A percentile compares a stretch with the other conserved stretches of the same genome.
Evolutionary conservation across 1,139 yeast species (phyloP).

Genomic region (Suhomyces terraborum): DNA sequence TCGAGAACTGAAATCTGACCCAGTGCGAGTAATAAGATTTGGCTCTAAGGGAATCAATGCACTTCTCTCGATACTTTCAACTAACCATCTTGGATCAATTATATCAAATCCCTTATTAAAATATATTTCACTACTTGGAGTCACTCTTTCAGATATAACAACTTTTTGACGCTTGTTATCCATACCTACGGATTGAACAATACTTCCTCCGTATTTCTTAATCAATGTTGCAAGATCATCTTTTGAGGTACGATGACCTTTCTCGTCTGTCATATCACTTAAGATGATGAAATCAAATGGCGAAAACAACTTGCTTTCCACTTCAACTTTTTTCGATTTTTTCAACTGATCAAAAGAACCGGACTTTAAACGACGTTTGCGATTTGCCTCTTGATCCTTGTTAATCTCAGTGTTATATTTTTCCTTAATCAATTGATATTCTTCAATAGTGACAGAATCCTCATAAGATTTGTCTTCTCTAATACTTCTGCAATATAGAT

Average conservation of each 20-base stretch:
- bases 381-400: constrained; percentile 34
- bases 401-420: constrained; percentile 26
- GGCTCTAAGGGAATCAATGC: constrained; percentile 61
- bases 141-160: constrained; percentile 22
- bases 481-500: constrained; percentile 69
- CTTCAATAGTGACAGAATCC: constrained; percentile 59
- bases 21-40: constrained; percentile 45
- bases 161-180: constrained; percentile 11
- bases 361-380: constrained; percentile 17
- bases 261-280: constrained; percentile 40
- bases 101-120: constrained; percentile 56
- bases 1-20: constrained; percentile 19
- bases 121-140: constrained; percentile 33
- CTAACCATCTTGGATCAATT: constrained; percentile 68
- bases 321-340: constrained; percentile 13
- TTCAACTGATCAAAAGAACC: constrained; percentile 16
- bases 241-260: constrained; percentile 31
- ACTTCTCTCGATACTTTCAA: constrained; percentile 56
- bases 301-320: constrained; percentile 27
- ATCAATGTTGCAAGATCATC: constrained; percentile 42
- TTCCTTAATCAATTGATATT: constrained; percentile 45
- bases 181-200: constrained; percentile 20
- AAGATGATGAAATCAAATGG: constrained; percentile 37
- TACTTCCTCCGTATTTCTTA: constrained; percentile 53
- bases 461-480: constrained; percentile 66